Conservation (phyloP, 2,329 filamentous ascomycete genomes). For the Cryphonectria parasitica region DNA sequence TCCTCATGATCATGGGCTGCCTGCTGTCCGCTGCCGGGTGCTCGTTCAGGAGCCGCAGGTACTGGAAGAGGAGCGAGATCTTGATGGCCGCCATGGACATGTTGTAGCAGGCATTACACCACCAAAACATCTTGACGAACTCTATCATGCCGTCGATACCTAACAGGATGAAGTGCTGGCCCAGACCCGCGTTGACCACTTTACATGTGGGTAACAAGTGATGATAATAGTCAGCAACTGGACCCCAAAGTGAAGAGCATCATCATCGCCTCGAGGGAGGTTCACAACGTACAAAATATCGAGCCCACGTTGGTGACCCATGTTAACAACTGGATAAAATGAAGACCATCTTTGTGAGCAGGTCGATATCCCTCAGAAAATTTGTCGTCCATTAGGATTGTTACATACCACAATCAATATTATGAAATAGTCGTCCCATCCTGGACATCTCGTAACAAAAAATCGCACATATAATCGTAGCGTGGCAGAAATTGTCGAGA, state of each 20-base stretch:
- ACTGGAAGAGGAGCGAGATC: conserved; percentile 35
- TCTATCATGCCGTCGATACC: conserved; percentile 17
- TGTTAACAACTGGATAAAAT: conserved; percentile 11
- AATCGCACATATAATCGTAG: conserved; percentile 23
- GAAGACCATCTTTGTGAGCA: not conserved
- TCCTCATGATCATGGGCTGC: conserved; percentile 30
- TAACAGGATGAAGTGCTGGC: conserved; percentile 19
- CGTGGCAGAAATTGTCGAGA: conserved; percentile 21
- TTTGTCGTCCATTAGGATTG: no score
- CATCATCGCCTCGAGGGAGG: not conserved
- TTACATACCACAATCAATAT: conserved; percentile 17
- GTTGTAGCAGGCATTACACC: conserved; percentile 33
- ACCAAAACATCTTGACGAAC: conserved; percentile 27
- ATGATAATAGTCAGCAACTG: not conserved
- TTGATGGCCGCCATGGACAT: conserved; percentile 34
- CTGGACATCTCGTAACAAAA: conserved; percentile 27
- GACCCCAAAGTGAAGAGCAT: not conserved
- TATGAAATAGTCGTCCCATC: conserved; percentile 26
- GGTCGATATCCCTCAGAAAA: not conserved
- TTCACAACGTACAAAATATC: conserved; percentile 13
- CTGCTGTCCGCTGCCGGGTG: conserved; percentile 28
- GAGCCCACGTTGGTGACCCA: conserved; percentile 27
- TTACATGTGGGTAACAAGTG: not conserved
- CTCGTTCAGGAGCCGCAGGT: conserved; percentile 32
- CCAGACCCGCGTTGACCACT: conserved; percentile 23